Evolutionary conservation across 2,329 filamentous ascomycete genomes (phyloP).

Genomic region (Microdochium nivale): DNA sequence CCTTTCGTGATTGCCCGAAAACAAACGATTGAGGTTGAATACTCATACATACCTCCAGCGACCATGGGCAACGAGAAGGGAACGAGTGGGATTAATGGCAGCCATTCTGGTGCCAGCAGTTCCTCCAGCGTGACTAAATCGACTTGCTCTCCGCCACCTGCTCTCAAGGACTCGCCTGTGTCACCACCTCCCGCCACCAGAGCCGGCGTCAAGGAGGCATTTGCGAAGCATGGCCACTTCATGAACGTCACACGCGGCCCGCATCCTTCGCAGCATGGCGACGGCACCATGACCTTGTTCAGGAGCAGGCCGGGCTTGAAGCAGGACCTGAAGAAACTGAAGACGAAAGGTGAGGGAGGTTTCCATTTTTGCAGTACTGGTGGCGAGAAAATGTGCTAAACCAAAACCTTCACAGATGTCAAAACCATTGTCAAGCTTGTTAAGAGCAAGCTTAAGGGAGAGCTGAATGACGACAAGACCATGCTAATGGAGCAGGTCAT

Average conservation of each 20-base stretch:
- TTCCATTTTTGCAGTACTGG: neutral
- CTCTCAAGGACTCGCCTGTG: constrained; percentile 11
- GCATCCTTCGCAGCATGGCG: constrained; percentile 52
- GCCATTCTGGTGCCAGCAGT: constrained; percentile 9
- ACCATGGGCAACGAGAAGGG: constrained; percentile 8
- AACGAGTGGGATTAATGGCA: constrained; percentile 4
- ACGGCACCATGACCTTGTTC: constrained; percentile 47
- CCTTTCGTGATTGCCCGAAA: neutral
- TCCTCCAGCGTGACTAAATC: constrained; percentile 7
- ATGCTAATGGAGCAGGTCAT: constrained; percentile 71
- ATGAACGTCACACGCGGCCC: constrained; percentile 47
- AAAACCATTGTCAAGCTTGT: constrained; percentile 55
- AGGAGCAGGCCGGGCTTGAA: constrained; percentile 41
- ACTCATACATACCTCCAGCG: neutral
- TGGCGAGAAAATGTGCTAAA: constrained; percentile 5
- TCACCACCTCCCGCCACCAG: constrained; percentile 16
- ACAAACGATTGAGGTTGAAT: neutral
- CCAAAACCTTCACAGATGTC: constrained; percentile 37
- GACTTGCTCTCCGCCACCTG: constrained; percentile 5
- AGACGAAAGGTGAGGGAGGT: constrained; percentile 32
- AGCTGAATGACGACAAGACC: constrained; percentile 63
- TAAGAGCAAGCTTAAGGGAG: constrained; percentile 53
- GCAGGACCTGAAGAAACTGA: constrained; percentile 49
- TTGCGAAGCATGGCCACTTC: constrained; percentile 24
- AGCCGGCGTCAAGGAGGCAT: constrained; percentile 22